Conservation (phyloP, 2,329 filamentous ascomycete species). For the Aureobasidium sp. region DNA sequence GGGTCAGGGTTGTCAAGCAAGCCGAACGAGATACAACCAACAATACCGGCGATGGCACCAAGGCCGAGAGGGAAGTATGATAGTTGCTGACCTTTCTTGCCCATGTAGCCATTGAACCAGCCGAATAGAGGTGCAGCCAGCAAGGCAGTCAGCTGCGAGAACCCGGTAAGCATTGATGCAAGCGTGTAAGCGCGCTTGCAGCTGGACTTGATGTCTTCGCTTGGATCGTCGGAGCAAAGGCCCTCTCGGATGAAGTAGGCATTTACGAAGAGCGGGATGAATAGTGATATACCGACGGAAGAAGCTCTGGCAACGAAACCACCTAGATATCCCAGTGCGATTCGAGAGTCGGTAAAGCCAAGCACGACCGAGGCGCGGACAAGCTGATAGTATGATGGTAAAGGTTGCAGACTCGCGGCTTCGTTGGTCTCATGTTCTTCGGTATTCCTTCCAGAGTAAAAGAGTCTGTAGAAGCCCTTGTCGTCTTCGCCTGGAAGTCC, state of each 20-base stretch:
- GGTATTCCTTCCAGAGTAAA: constrained; percentile 22
- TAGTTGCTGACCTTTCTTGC: constrained; percentile 37
- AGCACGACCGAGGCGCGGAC: constrained; percentile 43
- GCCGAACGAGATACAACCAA: constrained; percentile 72
- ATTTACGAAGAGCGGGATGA: constrained; percentile 89
- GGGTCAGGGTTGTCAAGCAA: constrained; percentile 71
- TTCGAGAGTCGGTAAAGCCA: constrained; percentile 67
- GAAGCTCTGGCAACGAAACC: constrained; percentile 93
- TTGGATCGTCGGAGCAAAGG: constrained; percentile 56
- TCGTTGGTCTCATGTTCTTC: constrained; percentile 18
- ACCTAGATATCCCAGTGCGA: constrained; percentile 81
- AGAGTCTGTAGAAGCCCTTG: constrained; percentile 56
- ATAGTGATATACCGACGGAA: constrained; percentile 89
- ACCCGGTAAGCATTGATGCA: constrained; percentile 78
- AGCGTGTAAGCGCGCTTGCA: constrained; percentile 84
- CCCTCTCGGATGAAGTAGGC: constrained; percentile 78
- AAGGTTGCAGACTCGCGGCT: constrained; percentile 32
- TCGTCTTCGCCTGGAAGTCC: constrained; percentile 63
- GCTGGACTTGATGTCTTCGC: constrained; percentile 67
- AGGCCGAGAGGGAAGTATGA: constrained; percentile 65
- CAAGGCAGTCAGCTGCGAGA: constrained; percentile 79
- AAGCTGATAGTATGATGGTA: constrained; percentile 47
- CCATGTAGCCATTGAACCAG: constrained; percentile 65
- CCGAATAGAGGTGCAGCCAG: constrained; percentile 82
- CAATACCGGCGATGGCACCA: constrained; percentile 64